phyloP scores from a whole-genome alignment of 2,329 filamentous ascomycete genomes.

The Colletotrichum salicis region DNA sequence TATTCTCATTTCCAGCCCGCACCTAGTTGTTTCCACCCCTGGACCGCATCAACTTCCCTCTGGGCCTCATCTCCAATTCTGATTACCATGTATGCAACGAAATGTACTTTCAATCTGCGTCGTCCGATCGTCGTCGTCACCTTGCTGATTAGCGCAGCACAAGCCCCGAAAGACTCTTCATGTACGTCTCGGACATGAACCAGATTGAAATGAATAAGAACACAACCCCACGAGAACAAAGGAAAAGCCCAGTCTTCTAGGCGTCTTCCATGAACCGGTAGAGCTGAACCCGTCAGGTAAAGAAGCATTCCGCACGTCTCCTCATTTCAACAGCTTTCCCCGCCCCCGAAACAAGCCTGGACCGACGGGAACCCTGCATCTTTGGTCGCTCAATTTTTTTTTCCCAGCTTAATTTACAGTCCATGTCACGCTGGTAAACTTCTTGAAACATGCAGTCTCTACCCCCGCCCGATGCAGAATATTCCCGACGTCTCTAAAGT shows the following conservation, averaged over 20 bases:
- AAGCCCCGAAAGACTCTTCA: constrained; percentile 17
- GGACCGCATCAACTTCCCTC: constrained; percentile 21
- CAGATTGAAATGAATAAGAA: constrained; percentile 1
- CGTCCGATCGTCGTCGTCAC: constrained; percentile 6
- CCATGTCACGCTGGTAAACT: constrained; percentile 19
- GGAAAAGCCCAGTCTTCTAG: constrained; percentile 11
- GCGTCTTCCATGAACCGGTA: constrained; percentile 13
- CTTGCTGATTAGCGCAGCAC: neutral
- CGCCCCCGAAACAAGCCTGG: constrained; percentile 25
- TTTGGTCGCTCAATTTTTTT: neutral
- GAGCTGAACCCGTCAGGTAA: neutral
- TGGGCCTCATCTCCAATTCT: constrained; percentile 21
- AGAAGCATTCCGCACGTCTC: constrained; percentile 23
- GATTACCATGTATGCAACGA: constrained; percentile 16
- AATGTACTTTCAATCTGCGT: neutral
- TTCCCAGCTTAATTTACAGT: neutral
- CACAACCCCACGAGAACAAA: neutral
- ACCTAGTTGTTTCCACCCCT: constrained; percentile 5
- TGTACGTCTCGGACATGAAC: constrained; percentile 26
- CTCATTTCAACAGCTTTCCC: constrained; percentile 5
- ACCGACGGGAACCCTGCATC: constrained; percentile 9
- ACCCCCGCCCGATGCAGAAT: neutral
- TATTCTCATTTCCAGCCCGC: constrained; percentile 17
- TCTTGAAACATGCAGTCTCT: constrained; percentile 29
- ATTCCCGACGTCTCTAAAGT: constrained; percentile 2